phyloP scores from a whole-genome alignment of 352 stramenopile genomes.

The Globisporangium nagaii region DNA sequence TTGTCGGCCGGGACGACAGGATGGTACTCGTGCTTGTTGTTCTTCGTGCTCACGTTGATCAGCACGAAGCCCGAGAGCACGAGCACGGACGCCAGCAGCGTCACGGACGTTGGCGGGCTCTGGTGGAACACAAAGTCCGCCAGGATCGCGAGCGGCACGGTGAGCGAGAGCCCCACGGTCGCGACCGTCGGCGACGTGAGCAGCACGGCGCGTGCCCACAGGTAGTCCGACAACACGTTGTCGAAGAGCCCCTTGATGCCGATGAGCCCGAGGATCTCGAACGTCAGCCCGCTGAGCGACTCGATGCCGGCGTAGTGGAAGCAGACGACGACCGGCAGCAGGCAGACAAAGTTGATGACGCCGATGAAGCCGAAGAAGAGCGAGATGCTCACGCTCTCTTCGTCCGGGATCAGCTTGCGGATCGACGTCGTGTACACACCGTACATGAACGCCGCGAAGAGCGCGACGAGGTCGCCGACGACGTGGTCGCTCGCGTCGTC shows the following conservation, averaged over 20 bases:
- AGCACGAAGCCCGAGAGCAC: conserved; percentile 77
- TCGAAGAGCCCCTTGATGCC: conserved; percentile 90
- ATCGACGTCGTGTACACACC: conserved; percentile 92
- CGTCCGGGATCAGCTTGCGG: conserved; percentile 67
- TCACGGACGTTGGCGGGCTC: conserved; percentile 38
- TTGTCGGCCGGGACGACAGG: conserved; percentile 23
- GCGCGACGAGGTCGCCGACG: conserved; percentile 57
- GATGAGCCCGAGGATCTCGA: conserved; percentile 83
- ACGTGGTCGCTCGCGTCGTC: conserved; percentile 29
- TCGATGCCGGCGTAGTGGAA: conserved; percentile 71
- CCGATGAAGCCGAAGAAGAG: conserved; percentile 96
- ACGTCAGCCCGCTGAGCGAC: conserved; percentile 53
- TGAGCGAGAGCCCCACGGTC: conserved; percentile 95
- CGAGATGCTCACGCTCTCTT: conserved; percentile 87
- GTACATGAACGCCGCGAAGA: conserved; percentile 88
- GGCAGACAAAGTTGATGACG: conserved; percentile 77
- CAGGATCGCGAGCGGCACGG: conserved; percentile 94
- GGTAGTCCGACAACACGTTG: conserved; percentile 94
- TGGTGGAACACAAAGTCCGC: conserved; percentile 81
- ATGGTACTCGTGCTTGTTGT: conserved; percentile 57
- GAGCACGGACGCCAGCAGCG: conserved; percentile 53
- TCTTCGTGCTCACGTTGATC: conserved; percentile 45
- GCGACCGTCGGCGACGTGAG: conserved; percentile 96
- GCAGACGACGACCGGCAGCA: conserved; percentile 56
- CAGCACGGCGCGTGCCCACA: conserved; percentile 94